Percentiles rank a stretch among this genome's conserved stretches.
phyloP scores from a whole-genome alignment of 1,284 basidiomycete species.

The Ustilago hordei region DNA sequence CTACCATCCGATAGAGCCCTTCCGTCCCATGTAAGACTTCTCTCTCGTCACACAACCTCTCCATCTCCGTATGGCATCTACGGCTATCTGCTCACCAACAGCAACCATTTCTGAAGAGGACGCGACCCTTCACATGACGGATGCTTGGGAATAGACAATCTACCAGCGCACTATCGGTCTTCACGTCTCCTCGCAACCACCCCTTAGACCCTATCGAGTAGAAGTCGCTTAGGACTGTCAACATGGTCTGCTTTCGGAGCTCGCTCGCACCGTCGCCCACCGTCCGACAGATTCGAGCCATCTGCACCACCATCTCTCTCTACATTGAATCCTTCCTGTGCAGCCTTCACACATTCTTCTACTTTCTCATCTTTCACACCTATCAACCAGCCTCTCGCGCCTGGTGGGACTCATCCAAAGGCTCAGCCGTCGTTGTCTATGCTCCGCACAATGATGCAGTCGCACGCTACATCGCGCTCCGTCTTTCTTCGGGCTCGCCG shows the following conservation, averaged over 20 bases:
- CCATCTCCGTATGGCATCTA: background rate
- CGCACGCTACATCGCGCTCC: conserved; percentile 39
- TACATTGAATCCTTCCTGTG: conserved; percentile 40
- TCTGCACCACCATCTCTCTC: conserved; percentile 33
- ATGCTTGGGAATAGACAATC: background rate
- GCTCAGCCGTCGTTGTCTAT: conserved; percentile 48
- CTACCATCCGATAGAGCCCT: background rate
- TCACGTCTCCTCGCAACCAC: background rate
- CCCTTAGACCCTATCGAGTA: background rate
- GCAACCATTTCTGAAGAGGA: background rate
- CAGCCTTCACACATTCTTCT: conserved; percentile 32
- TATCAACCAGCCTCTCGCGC: conserved; percentile 35
- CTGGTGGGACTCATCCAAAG: conserved; percentile 49
- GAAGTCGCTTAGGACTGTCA: background rate
- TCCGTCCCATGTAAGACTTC: background rate
- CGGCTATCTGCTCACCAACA: background rate
- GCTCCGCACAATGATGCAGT: conserved; percentile 51
- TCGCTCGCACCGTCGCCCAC: conserved; percentile 38
- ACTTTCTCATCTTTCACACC: conserved; percentile 37
- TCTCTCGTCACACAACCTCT: background rate
- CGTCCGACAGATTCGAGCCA: conserved; percentile 30
- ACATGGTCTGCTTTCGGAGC: conserved; percentile 39
- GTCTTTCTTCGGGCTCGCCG: conserved; percentile 45
- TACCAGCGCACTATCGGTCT: background rate
- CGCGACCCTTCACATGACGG: background rate